A percentile compares a stretch with the other conserved stretches of the same genome.
These are phyloP conservation scores for Podospora australis DNA, from an alignment of 495 filamentous ascomycete genomes.

Conservation along the genomic window DNA sequence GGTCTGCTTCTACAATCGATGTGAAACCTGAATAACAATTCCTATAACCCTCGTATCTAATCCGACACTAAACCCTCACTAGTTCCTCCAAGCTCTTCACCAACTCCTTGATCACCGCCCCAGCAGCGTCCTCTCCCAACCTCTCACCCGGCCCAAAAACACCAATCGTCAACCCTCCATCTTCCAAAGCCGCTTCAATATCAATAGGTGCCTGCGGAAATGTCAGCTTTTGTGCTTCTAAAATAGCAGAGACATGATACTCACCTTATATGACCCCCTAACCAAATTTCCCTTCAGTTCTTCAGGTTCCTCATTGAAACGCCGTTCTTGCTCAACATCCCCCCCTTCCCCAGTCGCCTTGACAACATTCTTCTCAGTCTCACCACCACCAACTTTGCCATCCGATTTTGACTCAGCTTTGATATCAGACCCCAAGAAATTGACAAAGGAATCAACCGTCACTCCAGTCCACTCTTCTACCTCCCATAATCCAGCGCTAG, in stretches of 20 bases:
- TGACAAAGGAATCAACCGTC: constrained; percentile 46
- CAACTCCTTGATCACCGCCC: constrained; percentile 2
- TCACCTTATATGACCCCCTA: constrained; percentile 30
- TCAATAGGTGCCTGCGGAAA: constrained; percentile 44
- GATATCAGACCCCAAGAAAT: constrained; percentile 39
- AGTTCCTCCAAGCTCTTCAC: not conserved
- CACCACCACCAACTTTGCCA: not conserved
- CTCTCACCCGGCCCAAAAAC: constrained; percentile 36
- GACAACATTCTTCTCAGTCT: not conserved
- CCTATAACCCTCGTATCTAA: too few species aligned
- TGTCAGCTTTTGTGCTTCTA: not conserved
- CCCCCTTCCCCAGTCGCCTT: not conserved
- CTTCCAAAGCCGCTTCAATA: constrained; percentile 44
- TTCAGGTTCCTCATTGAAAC: too few species aligned
- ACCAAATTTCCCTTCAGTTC: constrained; percentile 18
- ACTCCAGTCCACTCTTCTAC: constrained; percentile 43
- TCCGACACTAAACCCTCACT: not conserved
- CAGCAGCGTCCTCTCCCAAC: constrained; percentile 5
- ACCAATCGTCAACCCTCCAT: constrained; percentile 45
- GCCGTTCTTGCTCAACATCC: too few species aligned
- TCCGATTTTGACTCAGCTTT: not conserved
- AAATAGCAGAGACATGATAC: constrained; percentile 8
- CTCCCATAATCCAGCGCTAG: constrained; percentile 42
- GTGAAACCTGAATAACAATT: too few species aligned
- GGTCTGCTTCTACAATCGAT: too few species aligned